Base-by-base conservation (phyloP, 306 rosid genomes). In the Rosa lucieae region DNA sequence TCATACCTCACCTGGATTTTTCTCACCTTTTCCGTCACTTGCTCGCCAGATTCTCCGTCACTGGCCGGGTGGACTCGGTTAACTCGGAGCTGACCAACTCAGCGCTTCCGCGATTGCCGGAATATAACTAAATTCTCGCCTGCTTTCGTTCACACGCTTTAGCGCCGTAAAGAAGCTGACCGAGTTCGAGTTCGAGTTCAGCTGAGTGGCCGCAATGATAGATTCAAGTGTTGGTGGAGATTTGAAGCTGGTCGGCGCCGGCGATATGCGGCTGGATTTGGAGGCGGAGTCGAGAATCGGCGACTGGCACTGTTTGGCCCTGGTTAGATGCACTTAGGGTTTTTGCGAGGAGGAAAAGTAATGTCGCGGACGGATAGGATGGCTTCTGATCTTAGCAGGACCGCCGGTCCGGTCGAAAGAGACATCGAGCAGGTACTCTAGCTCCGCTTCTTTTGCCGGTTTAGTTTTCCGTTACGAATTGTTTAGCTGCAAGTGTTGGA, bases 381-480 rank as follows among this genome's bases (percentile, higher is more conserved):
- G 94, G 81, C 87, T 87, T 89, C 95, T 89, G 97, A 93, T 93
- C 97, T 88, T 81, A 91, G 89, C 88, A 91, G 91, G 93, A 85
- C 92, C 75, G 84, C 92, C 75, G 97, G 98, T 48, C 81, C 92
- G 5, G 92, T 83, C 39, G 99, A 95, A 86, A 88, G 99, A 87
- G 99, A 95, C 86, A 86, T 81, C 73, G 99, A 95, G 82, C 99
- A 95, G 99, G 99, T 39, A 44, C 35, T 59, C 51, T 17, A 6
- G 11, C 29, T 2, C 32, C 63, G 47, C 8, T 42, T 42, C 44
- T 42, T 4, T 26, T 42, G 8, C 44, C 44, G 63, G 32, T n/a
- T 56, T 56, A 56, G 11, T 56, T 55, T 55, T 71, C 11, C 6
- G 69, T 68, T n/a, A 63, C 69, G 61, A 8, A 1, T 21, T 62